These are phyloP conservation scores for Komagataella pastoris DNA, from an alignment of 805 yeast genomes.

Conservation along the genomic window DNA sequence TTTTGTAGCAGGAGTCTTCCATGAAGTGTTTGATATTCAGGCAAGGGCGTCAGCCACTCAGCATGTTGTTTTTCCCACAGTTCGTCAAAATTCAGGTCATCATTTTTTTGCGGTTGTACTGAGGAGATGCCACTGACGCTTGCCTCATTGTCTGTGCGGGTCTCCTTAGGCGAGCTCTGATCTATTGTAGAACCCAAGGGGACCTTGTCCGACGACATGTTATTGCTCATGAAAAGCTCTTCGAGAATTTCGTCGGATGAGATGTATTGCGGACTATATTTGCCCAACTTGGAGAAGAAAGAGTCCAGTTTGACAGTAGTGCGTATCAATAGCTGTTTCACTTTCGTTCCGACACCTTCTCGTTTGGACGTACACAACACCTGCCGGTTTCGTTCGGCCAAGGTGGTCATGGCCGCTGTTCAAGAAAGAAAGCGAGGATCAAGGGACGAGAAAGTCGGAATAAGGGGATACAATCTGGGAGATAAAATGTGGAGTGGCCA, in stretches of 20 bases:
- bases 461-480: not conserved
- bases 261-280: not conserved
- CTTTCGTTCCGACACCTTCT: not conserved
- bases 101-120: constrained; percentile 31
- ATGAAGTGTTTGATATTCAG: constrained; percentile 12
- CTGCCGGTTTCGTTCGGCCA: not conserved
- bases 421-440: not conserved
- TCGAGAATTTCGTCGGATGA: not conserved
- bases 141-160: not conserved
- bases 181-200: not conserved
- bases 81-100: constrained; percentile 18
- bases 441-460: not conserved
- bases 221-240: not conserved
- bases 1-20: constrained; percentile 12
- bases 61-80: constrained; percentile 55
- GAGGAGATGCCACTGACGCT: not conserved
- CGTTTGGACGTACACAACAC: not conserved
- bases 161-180: not conserved
- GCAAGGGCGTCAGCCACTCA: constrained; percentile 44
- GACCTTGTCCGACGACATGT: not conserved
- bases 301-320: not conserved
- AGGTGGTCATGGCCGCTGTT: not conserved
- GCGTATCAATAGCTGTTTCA: not conserved
- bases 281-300: not conserved
- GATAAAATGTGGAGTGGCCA: not conserved